A percentile compares a stretch with the other conserved stretches of the same genome.
phyloP scores from a whole-genome alignment of 75 land plant genomes.

The Pinus tabuliformis region DNA sequence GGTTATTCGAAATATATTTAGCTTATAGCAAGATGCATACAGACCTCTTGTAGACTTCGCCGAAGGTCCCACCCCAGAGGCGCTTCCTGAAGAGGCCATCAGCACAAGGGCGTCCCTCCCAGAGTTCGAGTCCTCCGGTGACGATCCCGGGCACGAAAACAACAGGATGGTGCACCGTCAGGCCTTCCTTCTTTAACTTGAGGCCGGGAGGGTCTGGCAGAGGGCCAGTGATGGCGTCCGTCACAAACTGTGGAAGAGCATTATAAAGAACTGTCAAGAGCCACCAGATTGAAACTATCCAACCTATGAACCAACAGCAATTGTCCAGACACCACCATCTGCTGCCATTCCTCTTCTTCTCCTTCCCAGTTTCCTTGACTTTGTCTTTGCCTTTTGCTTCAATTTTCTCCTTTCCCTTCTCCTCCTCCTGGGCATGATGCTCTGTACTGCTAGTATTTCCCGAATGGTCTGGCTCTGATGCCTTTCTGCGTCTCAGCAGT shows the following conservation, averaged over 20 bases:
- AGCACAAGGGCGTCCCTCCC: conserved; percentile 80
- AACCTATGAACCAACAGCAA: conserved; percentile 81
- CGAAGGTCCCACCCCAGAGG: conserved; percentile 88
- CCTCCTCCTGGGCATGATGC: too few relatives aligned
- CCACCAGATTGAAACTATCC: conserved; percentile 66
- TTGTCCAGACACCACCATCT: conserved; percentile 64
- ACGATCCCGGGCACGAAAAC: conserved; percentile 87
- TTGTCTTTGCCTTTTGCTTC: too few relatives aligned
- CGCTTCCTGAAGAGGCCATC: conserved; percentile 73
- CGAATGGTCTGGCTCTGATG: too few relatives aligned
- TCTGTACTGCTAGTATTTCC: too few relatives aligned
- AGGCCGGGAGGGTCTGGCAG: conserved; percentile 56
- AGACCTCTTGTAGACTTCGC: conserved; percentile 71
- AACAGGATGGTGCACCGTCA: conserved; percentile 55
- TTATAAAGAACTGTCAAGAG: conserved; percentile 50
- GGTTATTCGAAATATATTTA: too few relatives aligned
- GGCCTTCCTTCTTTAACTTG: conserved; percentile 51
- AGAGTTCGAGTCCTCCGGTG: conserved; percentile 82
- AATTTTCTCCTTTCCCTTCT: too few relatives aligned
- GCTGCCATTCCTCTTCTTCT: conserved; percentile 2
- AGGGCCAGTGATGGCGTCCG: conserved; percentile 43
- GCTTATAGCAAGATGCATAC: neutral
- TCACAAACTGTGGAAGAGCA: conserved; percentile 46
- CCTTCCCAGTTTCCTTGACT: conserved; percentile 2
- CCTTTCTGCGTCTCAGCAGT: too few relatives aligned